Evolutionary conservation across 1,139 yeast genomes (phyloP).

Genomic region (Sugiyamaella castrensis): DNA sequence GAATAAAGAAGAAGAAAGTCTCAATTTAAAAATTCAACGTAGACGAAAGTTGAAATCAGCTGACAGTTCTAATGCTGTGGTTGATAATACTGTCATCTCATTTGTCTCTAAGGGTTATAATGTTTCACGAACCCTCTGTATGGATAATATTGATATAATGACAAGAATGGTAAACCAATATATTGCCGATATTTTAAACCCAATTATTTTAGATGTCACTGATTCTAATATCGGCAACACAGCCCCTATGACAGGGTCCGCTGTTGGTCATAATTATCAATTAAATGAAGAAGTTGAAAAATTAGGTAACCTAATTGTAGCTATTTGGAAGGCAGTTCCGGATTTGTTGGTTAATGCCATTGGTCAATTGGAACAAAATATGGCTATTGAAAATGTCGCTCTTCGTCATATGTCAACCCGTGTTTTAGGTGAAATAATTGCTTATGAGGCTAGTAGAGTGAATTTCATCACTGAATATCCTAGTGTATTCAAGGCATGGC

Average conservation of each 20-base stretch:
- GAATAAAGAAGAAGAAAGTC: neutral
- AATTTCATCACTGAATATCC: slow-evolving; percentile 61
- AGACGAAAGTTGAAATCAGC: neutral
- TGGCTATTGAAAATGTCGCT: slow-evolving; percentile 60
- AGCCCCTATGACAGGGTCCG: slow-evolving; percentile 11
- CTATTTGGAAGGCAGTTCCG: slow-evolving; percentile 77
- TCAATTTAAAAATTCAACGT: neutral
- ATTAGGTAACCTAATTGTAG: slow-evolving; percentile 52
- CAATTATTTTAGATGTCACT: slow-evolving; percentile 27
- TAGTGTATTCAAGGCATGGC: slow-evolving; percentile 68
- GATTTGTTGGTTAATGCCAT: slow-evolving; percentile 69
- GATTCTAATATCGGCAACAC: slow-evolving; percentile 14
- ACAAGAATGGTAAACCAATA: slow-evolving; percentile 76
- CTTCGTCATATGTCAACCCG: slow-evolving; percentile 69
- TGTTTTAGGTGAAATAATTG: slow-evolving; percentile 67
- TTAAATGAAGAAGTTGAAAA: slow-evolving; percentile 31
- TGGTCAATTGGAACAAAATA: slow-evolving; percentile 78
- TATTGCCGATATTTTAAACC: slow-evolving; percentile 63
- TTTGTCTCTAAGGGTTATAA: slow-evolving; percentile 56
- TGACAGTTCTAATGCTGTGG: slow-evolving; percentile 26
- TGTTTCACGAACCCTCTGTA: slow-evolving; percentile 67
- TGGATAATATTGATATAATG: slow-evolving; percentile 67
- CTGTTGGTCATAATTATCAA: slow-evolving; percentile 25
- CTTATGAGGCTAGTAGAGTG: slow-evolving; percentile 45
- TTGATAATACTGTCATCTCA: slow-evolving; percentile 33